phyloP scores from a whole-genome alignment of 116 monocot species.

The Zostera marina region DNA sequence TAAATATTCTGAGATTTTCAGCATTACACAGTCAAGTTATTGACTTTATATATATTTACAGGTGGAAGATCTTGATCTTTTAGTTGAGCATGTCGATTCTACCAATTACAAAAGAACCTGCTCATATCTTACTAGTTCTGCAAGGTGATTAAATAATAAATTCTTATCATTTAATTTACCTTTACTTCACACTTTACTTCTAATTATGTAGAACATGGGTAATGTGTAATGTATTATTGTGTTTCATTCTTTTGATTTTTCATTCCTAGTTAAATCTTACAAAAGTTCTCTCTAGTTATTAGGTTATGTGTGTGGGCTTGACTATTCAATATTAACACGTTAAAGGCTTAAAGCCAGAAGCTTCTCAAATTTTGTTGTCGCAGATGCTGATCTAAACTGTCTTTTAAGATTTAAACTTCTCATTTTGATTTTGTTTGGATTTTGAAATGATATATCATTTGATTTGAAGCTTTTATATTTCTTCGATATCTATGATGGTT shows the following conservation, averaged over 20 bases:
- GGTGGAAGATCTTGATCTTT: constrained; percentile 98
- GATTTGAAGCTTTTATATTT: not conserved
- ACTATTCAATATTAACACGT: too few species aligned
- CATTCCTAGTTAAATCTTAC: not conserved
- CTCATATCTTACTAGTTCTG: constrained; percentile 86
- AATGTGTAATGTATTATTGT: too few species aligned
- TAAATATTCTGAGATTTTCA: constrained; percentile 1
- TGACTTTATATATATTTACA: constrained; percentile 14
- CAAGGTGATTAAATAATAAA: constrained; percentile 30
- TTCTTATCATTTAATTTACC: too few species aligned
- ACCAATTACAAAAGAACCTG: constrained; percentile 90
- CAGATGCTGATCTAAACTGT: not conserved
- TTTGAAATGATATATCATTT: too few species aligned
- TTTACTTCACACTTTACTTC: not conserved
- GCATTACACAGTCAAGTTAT: not conserved
- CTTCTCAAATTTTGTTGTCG: not conserved
- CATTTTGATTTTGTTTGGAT: not conserved
- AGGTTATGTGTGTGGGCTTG: too few species aligned
- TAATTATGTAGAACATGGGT: not conserved
- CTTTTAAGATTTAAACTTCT: not conserved
- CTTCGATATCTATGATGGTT: constrained; percentile 4
- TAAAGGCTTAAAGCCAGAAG: not conserved
- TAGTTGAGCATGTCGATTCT: constrained; percentile 73
- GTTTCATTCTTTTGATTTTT: not conserved
- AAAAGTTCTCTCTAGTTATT: too few species aligned